Evolutionary conservation across 208 protist species (phyloP), one percentile per base, ranked within the genome.

Genomic region (Leptomonas seymouri): DNA sequence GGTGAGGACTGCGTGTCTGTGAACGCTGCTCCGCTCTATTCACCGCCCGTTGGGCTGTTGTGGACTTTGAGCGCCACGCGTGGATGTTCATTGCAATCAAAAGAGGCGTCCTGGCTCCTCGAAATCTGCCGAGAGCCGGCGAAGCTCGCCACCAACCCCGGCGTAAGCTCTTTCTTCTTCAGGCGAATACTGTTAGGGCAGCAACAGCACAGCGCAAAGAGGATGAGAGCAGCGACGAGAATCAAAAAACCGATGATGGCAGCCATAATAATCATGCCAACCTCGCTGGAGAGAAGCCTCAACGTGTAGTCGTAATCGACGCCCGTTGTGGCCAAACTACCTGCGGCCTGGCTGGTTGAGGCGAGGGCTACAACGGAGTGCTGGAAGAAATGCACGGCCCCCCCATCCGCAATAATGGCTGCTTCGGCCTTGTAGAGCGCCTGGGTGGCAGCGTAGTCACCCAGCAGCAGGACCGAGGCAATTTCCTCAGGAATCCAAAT

Each of bases 261-360:
- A 1, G 60, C 39, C 74, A 81, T 84, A n/a, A 71, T 28, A 56
- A 84, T 78, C 49, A 84, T 65, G n/a, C 66, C 74, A 16, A 81
- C 16, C 20, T 49, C 45, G 11, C 21, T 23, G 27, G 61, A 21
- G 8, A 16, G 48, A 42, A 72, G 16, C 49, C 67, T 61, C 2
- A 28, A 23, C n/a, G 48, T 59, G 50, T 39, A 69, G 49, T 78
- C 67, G 55, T 67, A 76, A 9, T 63, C 31, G 42, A 71, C 31
- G 42, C 30, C 59, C 9, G 58, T 53, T 0, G 62, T 57, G 42
- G 46, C 39, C n/a, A 77, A 30, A 2, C 51, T 25, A 21, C 69
- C 69, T 6, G 58, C 23, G 0, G 63, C 23, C 6, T 16, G 25
- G 11, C 2, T 36, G 20, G 41, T 21, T 0, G 27, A 25, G 5